phyloP scores from a whole-genome alignment of 2,329 filamentous ascomycete species.

The Epichloe brachyelytri region DNA sequence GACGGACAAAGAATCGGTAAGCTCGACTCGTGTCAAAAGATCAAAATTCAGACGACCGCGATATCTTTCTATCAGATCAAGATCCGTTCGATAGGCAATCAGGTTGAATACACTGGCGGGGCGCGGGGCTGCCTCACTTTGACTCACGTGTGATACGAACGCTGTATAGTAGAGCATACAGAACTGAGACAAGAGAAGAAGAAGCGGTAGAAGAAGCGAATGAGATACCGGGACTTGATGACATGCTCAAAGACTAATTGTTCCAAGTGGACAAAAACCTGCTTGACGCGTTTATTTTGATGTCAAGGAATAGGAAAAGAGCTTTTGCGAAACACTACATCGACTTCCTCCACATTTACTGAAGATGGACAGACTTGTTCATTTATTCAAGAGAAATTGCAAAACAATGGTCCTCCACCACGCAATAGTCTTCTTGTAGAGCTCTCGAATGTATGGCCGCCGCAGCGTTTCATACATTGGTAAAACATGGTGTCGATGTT shows the following conservation, averaged over 20 bases:
- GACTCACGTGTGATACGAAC: not conserved
- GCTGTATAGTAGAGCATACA: not conserved
- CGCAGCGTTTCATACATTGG: constrained; percentile 32
- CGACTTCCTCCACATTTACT: too few relatives aligned
- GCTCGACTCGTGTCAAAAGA: constrained; percentile 21
- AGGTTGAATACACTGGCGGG: not conserved
- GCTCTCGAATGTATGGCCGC: constrained; percentile 27
- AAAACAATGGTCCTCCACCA: constrained; percentile 11
- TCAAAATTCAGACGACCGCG: constrained; percentile 19
- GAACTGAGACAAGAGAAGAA: too few relatives aligned
- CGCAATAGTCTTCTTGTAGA: constrained; percentile 27
- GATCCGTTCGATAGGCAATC: constrained; percentile 14
- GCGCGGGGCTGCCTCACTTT: too few relatives aligned
- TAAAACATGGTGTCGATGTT: constrained; percentile 28
- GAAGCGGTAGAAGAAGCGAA: too few relatives aligned
- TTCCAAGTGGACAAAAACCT: too few relatives aligned
- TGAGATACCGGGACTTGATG: too few relatives aligned
- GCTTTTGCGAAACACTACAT: too few relatives aligned
- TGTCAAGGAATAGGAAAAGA: too few relatives aligned
- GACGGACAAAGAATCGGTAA: constrained; percentile 22
- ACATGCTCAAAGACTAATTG: too few relatives aligned
- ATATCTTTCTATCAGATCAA: constrained; percentile 19
- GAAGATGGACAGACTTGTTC: too few relatives aligned
- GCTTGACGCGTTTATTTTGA: too few relatives aligned
- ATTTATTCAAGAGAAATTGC: too few relatives aligned